These are phyloP conservation scores for Zymoseptoria tritici DNA, from an alignment of 2,329 filamentous ascomycete genomes.

Conservation along the genomic window DNA sequence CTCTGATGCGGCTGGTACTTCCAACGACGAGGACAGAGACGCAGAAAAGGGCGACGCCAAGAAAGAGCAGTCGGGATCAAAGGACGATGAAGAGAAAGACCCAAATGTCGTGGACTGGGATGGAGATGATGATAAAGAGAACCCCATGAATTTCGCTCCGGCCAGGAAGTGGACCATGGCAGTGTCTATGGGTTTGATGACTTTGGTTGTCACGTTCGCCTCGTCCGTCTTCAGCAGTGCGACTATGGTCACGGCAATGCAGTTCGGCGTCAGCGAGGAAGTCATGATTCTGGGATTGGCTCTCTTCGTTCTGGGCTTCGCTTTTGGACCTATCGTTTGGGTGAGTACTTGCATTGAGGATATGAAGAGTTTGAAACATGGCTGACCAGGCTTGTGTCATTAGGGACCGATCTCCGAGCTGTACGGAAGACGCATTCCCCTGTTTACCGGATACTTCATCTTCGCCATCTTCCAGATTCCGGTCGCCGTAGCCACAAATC, in stretches of 20 bases:
- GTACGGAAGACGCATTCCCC: constrained; percentile 43
- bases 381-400: background rate
- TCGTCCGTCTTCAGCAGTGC: constrained; percentile 24
- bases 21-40: background rate
- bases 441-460: constrained; percentile 23
- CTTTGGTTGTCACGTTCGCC: constrained; percentile 48
- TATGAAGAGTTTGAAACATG: too few species aligned
- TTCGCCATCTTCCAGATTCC: constrained; percentile 51
- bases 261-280: constrained; percentile 20
- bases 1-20: background rate
- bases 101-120: constrained; percentile 21
- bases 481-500: constrained; percentile 47
- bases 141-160: constrained; percentile 16
- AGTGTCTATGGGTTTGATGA: constrained; percentile 18
- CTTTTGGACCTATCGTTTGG: constrained; percentile 16
- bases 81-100: constrained; percentile 10
- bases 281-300: constrained; percentile 20
- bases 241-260: constrained; percentile 9
- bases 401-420: constrained; percentile 41
- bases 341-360: background rate
- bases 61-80: constrained; percentile 1
- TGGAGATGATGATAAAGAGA: constrained; percentile 15
- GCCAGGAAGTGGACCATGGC: constrained; percentile 21
- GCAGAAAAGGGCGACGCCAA: background rate
- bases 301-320: constrained; percentile 21